Conservation (phyloP, 805 yeast genomes). For the Monosporozyma yasuniensis region DNA sequence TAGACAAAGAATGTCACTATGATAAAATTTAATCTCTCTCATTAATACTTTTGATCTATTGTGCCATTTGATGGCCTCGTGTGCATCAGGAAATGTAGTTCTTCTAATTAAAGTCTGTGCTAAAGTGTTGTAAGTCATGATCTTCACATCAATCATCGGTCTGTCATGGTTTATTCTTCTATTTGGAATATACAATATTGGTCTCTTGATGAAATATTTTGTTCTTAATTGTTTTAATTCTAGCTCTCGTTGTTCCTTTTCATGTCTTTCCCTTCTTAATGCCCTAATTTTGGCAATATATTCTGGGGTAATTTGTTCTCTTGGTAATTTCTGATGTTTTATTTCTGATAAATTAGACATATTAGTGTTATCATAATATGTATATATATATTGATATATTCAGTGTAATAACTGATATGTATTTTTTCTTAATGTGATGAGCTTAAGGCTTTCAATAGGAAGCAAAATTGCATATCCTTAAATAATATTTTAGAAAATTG, state of each 20-base stretch:
- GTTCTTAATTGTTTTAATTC: conserved; percentile 12
- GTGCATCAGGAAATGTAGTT: conserved; percentile 69
- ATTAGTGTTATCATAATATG: not conserved
- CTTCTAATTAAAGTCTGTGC: conserved; percentile 82
- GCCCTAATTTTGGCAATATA: conserved; percentile 5
- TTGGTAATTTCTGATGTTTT: conserved; percentile 5
- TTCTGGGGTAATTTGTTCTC: conserved; percentile 6
- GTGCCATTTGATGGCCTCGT: conserved; percentile 68
- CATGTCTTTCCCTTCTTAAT: conserved; percentile 38
- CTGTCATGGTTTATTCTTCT: conserved; percentile 3
- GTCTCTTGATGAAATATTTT: conserved; percentile 44
- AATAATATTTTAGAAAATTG: not conserved
- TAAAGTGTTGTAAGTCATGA: conserved; percentile 72
- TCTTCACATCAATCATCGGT: conserved; percentile 30
- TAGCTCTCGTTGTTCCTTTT: conserved; percentile 13
- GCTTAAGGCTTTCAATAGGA: not conserved
- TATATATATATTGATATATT: not conserved
- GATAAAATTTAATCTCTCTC: conserved; percentile 55
- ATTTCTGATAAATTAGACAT: not conserved
- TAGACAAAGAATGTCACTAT: conserved; percentile 64
- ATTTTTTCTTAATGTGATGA: not conserved
- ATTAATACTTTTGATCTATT: conserved; percentile 55
- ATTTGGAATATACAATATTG: conserved; percentile 31
- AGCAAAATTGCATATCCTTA: not conserved
- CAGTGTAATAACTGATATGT: not conserved